Percentiles rank a stretch among this genome's conserved stretches.
These are phyloP conservation scores for Trichosporon sp. DNA, from an alignment of 1,284 basidiomycete genomes.

Conservation along the genomic window DNA sequence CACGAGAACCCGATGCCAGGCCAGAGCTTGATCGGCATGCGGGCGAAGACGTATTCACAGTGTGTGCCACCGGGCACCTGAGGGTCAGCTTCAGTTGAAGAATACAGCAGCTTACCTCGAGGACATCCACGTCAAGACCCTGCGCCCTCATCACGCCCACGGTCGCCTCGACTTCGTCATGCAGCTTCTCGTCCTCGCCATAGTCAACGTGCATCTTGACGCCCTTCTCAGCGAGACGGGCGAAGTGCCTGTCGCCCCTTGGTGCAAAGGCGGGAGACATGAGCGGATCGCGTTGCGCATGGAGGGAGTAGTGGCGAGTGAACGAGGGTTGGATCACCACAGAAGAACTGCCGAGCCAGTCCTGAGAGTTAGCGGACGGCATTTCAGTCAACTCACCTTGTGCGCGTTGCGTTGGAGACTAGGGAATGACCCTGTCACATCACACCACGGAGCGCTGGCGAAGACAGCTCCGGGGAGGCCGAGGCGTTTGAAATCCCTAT, in stretches of 20 bases:
- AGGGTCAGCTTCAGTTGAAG: not conserved
- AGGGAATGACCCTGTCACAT: conserved; percentile 10
- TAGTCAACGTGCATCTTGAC: conserved; percentile 11
- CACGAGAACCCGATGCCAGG: conserved; percentile 12
- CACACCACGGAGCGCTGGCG: conserved; percentile 7
- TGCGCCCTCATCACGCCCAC: conserved; percentile 5
- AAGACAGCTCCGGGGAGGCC: conserved; percentile 12
- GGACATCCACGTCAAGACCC: conserved; percentile 8
- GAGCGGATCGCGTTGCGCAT: conserved; percentile 5
- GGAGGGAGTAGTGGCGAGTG: conserved; percentile 2
- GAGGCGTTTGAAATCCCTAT: conserved; percentile 4
- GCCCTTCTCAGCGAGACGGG: conserved; percentile 9
- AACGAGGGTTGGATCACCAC: conserved; percentile 1
- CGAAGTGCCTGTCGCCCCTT: conserved; percentile 3
- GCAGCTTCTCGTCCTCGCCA: conserved; percentile 13
- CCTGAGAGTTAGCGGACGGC: not conserved
- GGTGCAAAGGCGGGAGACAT: conserved; percentile 11
- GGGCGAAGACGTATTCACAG: conserved; percentile 13
- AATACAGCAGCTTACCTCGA: not conserved
- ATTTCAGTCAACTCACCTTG: not conserved
- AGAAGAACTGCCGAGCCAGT: conserved; percentile 3
- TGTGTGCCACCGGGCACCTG: conserved; percentile 10
- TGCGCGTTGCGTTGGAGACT: conserved; percentile 5
- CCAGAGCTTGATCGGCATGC: conserved; percentile 6
- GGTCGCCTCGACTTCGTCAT: conserved; percentile 5